Conservation (phyloP, 192 early-diverging fungal genomes). For the Backusella tarrabulga region DNA sequence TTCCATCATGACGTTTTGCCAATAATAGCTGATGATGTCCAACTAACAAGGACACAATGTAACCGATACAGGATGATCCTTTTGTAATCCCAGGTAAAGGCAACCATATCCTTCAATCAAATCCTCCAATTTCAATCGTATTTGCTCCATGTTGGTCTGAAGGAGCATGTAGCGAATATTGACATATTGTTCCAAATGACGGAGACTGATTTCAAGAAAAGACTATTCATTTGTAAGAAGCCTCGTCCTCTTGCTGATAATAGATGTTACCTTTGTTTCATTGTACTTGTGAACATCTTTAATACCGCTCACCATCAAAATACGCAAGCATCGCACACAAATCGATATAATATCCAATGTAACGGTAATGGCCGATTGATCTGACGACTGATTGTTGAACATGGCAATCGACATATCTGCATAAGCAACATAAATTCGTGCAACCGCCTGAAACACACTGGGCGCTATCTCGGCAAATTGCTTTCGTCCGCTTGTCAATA, state of each 20-base stretch:
- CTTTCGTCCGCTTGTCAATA: constrained; percentile 20
- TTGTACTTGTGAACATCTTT: constrained; percentile 53
- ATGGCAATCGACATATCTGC: constrained; percentile 51
- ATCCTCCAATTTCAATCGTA: neutral
- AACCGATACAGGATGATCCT: constrained; percentile 63
- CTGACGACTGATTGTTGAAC: constrained; percentile 30
- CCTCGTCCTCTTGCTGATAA: too few relatives aligned
- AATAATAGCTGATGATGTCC: constrained; percentile 74
- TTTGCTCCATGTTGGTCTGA: neutral
- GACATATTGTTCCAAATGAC: constrained; percentile 58
- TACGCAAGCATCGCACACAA: constrained; percentile 71
- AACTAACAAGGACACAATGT: constrained; percentile 57
- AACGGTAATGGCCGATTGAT: constrained; percentile 30
- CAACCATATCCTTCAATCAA: constrained; percentile 65
- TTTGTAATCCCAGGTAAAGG: constrained; percentile 73
- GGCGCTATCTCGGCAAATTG: constrained; percentile 62
- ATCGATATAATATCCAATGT: constrained; percentile 62
- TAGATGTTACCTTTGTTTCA: constrained; percentile 44
- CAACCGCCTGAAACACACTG: constrained; percentile 64
- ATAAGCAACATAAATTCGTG: constrained; percentile 63
- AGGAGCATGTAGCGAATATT: constrained; percentile 12
- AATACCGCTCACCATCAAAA: constrained; percentile 78
- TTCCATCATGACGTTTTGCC: constrained; percentile 40
- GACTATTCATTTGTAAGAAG: neutral
- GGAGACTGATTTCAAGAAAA: constrained; percentile 46